Evolutionary conservation across 164 flowering plant species (phyloP).

Genomic region (Chloranthus sessilifolius): DNA sequence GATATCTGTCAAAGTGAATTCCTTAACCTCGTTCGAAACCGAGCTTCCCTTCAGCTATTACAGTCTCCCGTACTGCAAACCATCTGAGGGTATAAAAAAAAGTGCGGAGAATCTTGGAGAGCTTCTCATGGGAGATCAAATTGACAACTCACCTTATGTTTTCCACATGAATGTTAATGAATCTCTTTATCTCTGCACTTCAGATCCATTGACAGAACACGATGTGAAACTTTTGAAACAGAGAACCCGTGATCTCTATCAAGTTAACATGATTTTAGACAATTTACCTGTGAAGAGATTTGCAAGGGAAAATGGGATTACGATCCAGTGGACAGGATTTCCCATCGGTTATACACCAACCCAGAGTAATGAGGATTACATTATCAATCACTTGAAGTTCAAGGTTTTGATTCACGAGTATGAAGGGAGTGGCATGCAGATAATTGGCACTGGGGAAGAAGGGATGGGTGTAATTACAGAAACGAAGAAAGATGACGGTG

Average conservation of each 20-base stretch:
- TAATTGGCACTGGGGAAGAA: conserved; percentile 51
- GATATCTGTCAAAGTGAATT: conserved; percentile 27
- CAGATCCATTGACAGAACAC: conserved; percentile 18
- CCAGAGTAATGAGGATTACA: conserved; percentile 23
- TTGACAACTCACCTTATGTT: conserved; percentile 28
- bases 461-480: conserved; percentile 40
- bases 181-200: conserved; percentile 25
- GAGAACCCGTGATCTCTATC: conserved; percentile 34
- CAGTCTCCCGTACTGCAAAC: conserved; percentile 29
- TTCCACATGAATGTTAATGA: conserved; percentile 26
- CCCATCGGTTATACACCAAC: conserved; percentile 31
- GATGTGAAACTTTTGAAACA: conserved; percentile 30
- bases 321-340: conserved; percentile 39
- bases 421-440: conserved; percentile 37
- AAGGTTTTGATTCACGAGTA: conserved; percentile 36
- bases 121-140: conserved; percentile 37
- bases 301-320: conserved; percentile 25
- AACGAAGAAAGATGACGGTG: conserved; percentile 24
- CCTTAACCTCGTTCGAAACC: conserved; percentile 31
- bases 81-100: conserved; percentile 20
- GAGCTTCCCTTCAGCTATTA: conserved; percentile 31
- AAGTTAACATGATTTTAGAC: conserved; percentile 46
- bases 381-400: conserved; percentile 42
- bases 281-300: conserved; percentile 41
- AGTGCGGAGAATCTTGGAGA: conserved; percentile 33